Base-by-base conservation (phyloP, 192 early-diverging fungal species). In the Podila verticillata region DNA sequence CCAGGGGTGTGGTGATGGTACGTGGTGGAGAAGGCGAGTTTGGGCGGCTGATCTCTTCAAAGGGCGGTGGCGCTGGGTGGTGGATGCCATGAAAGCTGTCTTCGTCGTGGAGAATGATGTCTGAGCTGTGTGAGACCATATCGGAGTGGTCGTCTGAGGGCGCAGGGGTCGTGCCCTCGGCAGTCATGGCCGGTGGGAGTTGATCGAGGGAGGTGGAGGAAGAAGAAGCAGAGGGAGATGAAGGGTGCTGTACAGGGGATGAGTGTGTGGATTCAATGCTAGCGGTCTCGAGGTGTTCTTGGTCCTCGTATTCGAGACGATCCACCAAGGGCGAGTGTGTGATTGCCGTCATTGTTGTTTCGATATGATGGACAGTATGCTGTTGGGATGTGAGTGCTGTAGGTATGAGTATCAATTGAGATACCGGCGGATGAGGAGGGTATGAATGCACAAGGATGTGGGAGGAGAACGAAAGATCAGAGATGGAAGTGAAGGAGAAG, bases 141-240 rank as follows among this genome's bases (percentile, higher is more conserved):
- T 80, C 56, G 4, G 70, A 3, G 56, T 80, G 77, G 24, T 72
- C 77, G 4, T 67, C 31, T 2, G 65, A 80, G 20, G 77, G 77
- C 29, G 70, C 64, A 15, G 75, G 75, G 6, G 75, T 72, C 7
- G 59, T 19, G 35, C 64, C 69, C 7, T 67, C 59, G 20, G 63
- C 75, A 20, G 24, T 67, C 75, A 79, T 79, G 15, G 69, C 64
- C 3, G 64, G 75, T 7, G 69, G 75, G 34, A 70, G 63, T 6
- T n/a, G 44, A 24, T 72, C 69, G 57, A 79, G 32, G 39, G 73
- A 68, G 2, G 60, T 26, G 48, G 61, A 20, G 22, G 34, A 35
- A 7, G 49, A 59, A 7, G 59, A 54, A 35, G 44, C 58, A 13
- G 57, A 22, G n/a, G 9, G 61, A 12, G 20, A 24, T n/a, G 47